A percentile compares a stretch with the other conserved stretches of the same genome.
phyloP scores from a whole-genome alignment of 108 stramenopile genomes.

The Nitzschia palea region DNA sequence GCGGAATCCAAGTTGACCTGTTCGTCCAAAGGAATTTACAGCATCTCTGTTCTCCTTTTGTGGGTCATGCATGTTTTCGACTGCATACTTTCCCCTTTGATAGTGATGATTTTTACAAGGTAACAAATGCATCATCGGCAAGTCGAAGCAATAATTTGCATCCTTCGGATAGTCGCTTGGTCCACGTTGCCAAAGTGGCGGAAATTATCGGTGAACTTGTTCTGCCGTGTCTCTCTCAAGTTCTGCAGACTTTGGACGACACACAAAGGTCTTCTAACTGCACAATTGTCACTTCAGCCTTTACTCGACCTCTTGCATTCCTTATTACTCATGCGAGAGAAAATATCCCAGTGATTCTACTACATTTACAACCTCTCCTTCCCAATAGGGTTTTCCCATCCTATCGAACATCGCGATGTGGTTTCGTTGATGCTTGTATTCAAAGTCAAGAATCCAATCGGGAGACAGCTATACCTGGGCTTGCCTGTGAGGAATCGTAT shows the following conservation, averaged over 20 bases:
- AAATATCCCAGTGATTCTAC: not conserved
- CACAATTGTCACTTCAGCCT: conserved; percentile 9
- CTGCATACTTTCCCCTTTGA: conserved; percentile 20
- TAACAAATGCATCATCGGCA: not conserved
- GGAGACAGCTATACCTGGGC: too few relatives aligned
- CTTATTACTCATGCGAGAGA: not conserved
- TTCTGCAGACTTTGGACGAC: not conserved
- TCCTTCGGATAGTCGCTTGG: conserved; percentile 16
- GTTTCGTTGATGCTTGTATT: conserved; percentile 18
- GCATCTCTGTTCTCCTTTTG: not conserved
- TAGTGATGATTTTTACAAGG: conserved; percentile 23
- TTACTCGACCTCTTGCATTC: conserved; percentile 10
- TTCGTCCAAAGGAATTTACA: conserved; percentile 15
- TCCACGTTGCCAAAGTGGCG: conserved; percentile 14
- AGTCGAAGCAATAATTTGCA: not conserved
- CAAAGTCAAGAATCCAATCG: not conserved
- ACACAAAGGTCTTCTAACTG: not conserved
- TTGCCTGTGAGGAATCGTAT: conserved; percentile 11
- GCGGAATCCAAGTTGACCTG: conserved; percentile 12
- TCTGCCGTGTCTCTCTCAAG: conserved; percentile 5
- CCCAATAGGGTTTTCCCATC: conserved; percentile 19
- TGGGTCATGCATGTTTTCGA: not conserved
- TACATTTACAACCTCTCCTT: conserved; percentile 25
- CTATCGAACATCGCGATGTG: not conserved
- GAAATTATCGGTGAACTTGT: conserved; percentile 17